Conservation (phyloP, 2,329 filamentous ascomycete species). For the Escovopsis sp. region DNA sequence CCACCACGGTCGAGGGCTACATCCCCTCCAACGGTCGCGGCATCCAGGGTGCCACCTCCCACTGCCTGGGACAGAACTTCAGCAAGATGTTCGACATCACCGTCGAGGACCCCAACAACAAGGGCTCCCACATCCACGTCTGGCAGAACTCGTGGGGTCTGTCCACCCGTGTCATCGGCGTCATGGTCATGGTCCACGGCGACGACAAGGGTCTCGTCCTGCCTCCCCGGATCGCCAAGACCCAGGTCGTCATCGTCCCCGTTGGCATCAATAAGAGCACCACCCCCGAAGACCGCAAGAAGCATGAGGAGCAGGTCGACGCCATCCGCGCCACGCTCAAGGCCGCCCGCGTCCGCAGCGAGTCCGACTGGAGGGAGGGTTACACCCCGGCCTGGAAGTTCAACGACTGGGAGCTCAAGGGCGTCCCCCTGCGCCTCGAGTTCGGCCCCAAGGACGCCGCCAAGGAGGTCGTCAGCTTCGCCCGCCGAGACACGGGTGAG, state of each 20-base stretch:
- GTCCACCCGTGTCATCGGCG: conserved; percentile 90
- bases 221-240: conserved; percentile 76
- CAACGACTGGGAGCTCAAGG: conserved; percentile 96
- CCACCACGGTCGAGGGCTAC: conserved; percentile 91
- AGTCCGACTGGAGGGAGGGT: conserved; percentile 73
- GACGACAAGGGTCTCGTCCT: conserved; percentile 92
- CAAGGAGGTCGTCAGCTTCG: conserved; percentile 68
- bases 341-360: conserved; percentile 59
- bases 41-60: conserved; percentile 91
- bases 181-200: conserved; percentile 97
- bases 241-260: conserved; percentile 76
- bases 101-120: conserved; percentile 78
- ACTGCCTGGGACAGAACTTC: conserved; percentile 94
- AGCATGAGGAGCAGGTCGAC: conserved; percentile 62
- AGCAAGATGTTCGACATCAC: conserved; percentile 99
- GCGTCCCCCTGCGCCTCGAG: conserved; percentile 84
- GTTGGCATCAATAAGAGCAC: conserved; percentile 88
- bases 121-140: conserved; percentile 67
- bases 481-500: conserved; percentile 73
- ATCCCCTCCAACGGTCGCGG: conserved; percentile 91
- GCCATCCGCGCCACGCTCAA: conserved; percentile 54
- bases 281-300: conserved; percentile 60
- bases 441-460: conserved; percentile 91
- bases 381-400: conserved; percentile 97
- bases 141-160: conserved; percentile 99